Evolutionary conservation across 192 early-diverging fungal genomes (phyloP).

Genomic region (Coemansia sp.): DNA sequence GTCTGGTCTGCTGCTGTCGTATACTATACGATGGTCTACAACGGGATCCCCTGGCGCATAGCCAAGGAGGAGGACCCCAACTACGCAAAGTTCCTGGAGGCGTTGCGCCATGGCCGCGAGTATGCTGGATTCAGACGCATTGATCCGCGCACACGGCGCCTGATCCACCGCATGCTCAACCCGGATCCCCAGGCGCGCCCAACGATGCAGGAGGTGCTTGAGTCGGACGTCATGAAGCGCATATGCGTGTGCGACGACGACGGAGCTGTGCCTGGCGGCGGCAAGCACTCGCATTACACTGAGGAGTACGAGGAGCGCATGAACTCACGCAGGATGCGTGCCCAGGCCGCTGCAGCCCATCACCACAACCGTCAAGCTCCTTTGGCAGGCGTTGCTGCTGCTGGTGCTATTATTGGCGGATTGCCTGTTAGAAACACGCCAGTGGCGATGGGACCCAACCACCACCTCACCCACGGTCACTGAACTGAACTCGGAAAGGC

Average conservation of each 20-base stretch:
- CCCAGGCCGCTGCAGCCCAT: conserved; percentile 36
- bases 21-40: conserved; percentile 77
- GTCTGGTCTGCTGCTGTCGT: conserved; percentile 96
- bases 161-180: conserved; percentile 80
- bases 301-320: conserved; percentile 56
- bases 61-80: conserved; percentile 64
- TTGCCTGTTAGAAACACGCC: background rate
- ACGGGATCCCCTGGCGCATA: conserved; percentile 65
- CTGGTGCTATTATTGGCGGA: background rate
- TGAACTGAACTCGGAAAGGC: too few species aligned
- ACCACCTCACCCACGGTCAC: background rate
- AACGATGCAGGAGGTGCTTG: conserved; percentile 67
- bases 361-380: background rate
- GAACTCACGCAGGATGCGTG: conserved; percentile 47
- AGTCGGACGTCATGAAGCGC: conserved; percentile 74
- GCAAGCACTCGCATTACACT: conserved; percentile 51
- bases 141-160: conserved; percentile 61
- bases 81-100: conserved; percentile 62
- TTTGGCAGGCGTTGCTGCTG: background rate
- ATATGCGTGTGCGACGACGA: conserved; percentile 62
- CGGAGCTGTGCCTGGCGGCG: conserved; percentile 40
- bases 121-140: conserved; percentile 80
- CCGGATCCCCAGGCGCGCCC: conserved; percentile 73
- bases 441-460: background rate
- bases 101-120: conserved; percentile 61